Percentiles rank a stretch among this genome's conserved stretches.
Conservation (phyloP, 169 alveolate species). For the Cytauxzoon felis region DNA sequence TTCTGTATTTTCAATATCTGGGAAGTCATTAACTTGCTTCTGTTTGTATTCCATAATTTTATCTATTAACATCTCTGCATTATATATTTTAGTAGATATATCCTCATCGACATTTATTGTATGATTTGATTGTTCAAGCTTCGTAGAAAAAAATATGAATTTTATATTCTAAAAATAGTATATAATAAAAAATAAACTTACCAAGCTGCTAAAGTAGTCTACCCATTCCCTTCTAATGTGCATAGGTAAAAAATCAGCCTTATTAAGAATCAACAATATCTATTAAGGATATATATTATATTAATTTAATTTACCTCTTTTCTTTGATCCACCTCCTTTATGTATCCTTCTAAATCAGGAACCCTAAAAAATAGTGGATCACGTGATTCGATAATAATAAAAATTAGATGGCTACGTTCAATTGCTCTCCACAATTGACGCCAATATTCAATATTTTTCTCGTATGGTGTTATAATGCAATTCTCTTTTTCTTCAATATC, state of each 20-base stretch:
- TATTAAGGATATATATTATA: background rate
- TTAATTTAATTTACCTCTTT: constrained; percentile 71
- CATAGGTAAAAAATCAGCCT: constrained; percentile 89
- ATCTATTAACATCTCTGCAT: constrained; percentile 57
- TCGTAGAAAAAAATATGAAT: constrained; percentile 90
- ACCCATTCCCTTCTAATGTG: constrained; percentile 90
- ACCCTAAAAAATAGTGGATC: constrained; percentile 93
- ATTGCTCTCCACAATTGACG: constrained; percentile 98
- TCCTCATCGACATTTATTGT: too few species aligned
- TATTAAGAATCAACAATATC: constrained; percentile 83
- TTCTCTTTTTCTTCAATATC: constrained; percentile 87
- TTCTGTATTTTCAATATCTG: constrained; percentile 1
- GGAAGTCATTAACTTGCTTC: constrained; percentile 7
- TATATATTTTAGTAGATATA: constrained; percentile 33
- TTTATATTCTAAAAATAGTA: constrained; percentile 61
- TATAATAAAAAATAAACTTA: background rate
- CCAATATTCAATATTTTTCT: constrained; percentile 98
- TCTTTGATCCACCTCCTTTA: constrained; percentile 84
- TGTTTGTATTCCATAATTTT: constrained; percentile 49
- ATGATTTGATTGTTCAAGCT: too few species aligned
- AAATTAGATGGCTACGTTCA: constrained; percentile 90
- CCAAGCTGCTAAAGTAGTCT: constrained; percentile 79
- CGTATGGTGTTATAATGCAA: constrained; percentile 94
- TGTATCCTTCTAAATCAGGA: constrained; percentile 84
- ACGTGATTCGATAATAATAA: constrained; percentile 96